Evolutionary conservation across 2,329 filamentous ascomycete species (phyloP), one percentile per base, ranked within the genome.

Genomic region (Neopestalotiopsis sp.): DNA sequence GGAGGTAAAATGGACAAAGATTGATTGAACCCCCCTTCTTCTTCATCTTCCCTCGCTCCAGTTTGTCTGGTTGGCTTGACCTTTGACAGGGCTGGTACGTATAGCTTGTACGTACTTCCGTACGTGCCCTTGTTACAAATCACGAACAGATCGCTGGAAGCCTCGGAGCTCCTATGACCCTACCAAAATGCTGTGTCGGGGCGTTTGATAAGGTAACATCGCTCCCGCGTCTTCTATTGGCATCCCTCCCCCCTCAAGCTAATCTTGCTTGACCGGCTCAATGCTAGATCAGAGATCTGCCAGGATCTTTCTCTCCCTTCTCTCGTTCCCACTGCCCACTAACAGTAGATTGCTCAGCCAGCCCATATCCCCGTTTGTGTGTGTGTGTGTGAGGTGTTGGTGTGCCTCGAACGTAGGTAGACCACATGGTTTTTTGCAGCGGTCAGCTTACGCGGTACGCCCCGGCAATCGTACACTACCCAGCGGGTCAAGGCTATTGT

Each of bases 261-360:
- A 62, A 62, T 40, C 59, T 62, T 62, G 59, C 28, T 28, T 64
- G 42, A 64, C 61, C 38, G 28, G 38, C 40, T 28, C 38, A 34
- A 64, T 49, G 61, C 61, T 49, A 64, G 61, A 64, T 49, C 61
- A 64, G 38, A 45, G 38, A 64, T 64, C 61, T 49, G 42, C 61
- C 61, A 49, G 61, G 61, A 53, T 64, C 61, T 64, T 10, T 49
- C 40, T 20, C 10, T 13, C 61, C 14, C 59, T 38, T 38, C 10
- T 7, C 34, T 38, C n/a, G 45, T 53, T 53, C 17, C 45, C 45
- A 53, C 17, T 53, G 45, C 45, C 42, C 45, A 53, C 45, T 53
- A 53, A 17, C 45, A 53, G 17, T 53, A 20, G 45, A 17, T 53
- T 20, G 45, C n/a, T 20, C n/a, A 20, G 45, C 45, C 45, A 53